Percentiles rank a stretch among this genome's conserved stretches.
Conservation (phyloP, 2,329 filamentous ascomycete genomes). For the Drechslerella stenobrocha region DNA sequence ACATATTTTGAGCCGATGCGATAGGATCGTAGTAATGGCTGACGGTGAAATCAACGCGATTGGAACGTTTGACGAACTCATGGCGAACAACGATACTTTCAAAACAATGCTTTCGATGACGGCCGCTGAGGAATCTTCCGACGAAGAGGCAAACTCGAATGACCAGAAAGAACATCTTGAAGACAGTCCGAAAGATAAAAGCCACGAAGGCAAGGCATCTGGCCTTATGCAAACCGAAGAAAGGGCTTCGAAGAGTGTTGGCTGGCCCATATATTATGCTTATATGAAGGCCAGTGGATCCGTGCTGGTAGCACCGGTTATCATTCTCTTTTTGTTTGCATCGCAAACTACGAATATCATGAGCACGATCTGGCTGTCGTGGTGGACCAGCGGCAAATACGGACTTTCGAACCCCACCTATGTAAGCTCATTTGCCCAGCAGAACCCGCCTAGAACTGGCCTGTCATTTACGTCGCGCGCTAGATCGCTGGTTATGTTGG, state of each 20-base stretch:
- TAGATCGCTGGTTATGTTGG: slow-evolving; percentile 69
- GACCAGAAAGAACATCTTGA: slow-evolving; percentile 70
- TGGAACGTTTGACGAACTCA: slow-evolving; percentile 86
- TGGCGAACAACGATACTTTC: slow-evolving; percentile 76
- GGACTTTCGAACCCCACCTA: slow-evolving; percentile 75
- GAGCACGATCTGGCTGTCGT: slow-evolving; percentile 88
- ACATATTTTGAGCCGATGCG: slow-evolving; percentile 86
- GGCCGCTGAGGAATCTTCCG: slow-evolving; percentile 58
- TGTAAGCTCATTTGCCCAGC: slow-evolving; percentile 56
- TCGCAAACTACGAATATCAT: slow-evolving; percentile 80
- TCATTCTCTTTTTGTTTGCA: slow-evolving; percentile 73
- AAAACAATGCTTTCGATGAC: slow-evolving; percentile 72
- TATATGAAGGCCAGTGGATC: slow-evolving; percentile 92
- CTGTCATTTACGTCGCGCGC: background rate
- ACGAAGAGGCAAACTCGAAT: slow-evolving; percentile 69
- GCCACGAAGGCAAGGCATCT: slow-evolving; percentile 96
- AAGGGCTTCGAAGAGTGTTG: slow-evolving; percentile 72
- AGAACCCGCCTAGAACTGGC: background rate
- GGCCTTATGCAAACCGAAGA: slow-evolving; percentile 74
- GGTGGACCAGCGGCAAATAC: slow-evolving; percentile 62
- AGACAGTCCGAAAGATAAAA: slow-evolving; percentile 82
- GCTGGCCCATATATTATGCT: slow-evolving; percentile 88
- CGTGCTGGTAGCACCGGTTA: slow-evolving; percentile 81
- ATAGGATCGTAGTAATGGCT: slow-evolving; percentile 92
- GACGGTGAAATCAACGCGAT: slow-evolving; percentile 79